Percentiles rank a stretch among this genome's conserved stretches.
These are phyloP conservation scores for Sonneratia alba DNA, from an alignment of 345 rosid species.

Conservation along the genomic window DNA sequence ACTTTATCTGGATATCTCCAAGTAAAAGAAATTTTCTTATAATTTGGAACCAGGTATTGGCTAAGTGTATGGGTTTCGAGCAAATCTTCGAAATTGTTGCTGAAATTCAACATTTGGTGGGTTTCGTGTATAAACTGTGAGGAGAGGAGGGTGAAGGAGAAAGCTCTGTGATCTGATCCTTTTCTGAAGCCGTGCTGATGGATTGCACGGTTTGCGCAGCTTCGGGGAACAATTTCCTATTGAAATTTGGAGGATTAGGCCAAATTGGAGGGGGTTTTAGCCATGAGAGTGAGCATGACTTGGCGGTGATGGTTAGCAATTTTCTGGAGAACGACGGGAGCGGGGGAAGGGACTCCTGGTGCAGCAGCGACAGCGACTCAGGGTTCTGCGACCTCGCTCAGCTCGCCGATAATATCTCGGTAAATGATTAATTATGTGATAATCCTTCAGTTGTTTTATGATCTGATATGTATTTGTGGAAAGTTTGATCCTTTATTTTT, in stretches of 20 bases:
- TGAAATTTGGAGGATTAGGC: conserved; percentile 21
- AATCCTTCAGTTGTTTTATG: not conserved
- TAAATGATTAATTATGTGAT: conserved; percentile 3
- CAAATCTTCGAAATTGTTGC: not conserved
- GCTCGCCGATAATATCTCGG: conserved; percentile 74
- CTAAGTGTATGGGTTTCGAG: not conserved
- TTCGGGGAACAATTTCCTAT: conserved; percentile 34
- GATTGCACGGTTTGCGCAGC: conserved; percentile 43
- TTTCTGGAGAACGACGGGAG: conserved; percentile 67
- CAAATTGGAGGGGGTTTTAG: conserved; percentile 45
- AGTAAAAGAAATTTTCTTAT: not conserved
- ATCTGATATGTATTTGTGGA: not conserved
- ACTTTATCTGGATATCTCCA: not conserved
- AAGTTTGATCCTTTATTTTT: not conserved
- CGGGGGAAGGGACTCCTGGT: conserved; percentile 50
- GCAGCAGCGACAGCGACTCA: conserved; percentile 84
- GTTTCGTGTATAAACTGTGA: not conserved
- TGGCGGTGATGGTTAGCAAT: conserved; percentile 81
- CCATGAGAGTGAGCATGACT: conserved; percentile 81
- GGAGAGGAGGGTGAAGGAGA: conserved; percentile 4
- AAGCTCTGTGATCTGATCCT: not conserved
- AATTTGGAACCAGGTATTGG: not conserved
- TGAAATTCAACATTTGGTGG: not conserved
- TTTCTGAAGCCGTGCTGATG: conserved; percentile 15
- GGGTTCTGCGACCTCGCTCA: conserved; percentile 59